Base-by-base conservation (phyloP, 2,329 filamentous ascomycete species). In the Penicillium sp. region DNA sequence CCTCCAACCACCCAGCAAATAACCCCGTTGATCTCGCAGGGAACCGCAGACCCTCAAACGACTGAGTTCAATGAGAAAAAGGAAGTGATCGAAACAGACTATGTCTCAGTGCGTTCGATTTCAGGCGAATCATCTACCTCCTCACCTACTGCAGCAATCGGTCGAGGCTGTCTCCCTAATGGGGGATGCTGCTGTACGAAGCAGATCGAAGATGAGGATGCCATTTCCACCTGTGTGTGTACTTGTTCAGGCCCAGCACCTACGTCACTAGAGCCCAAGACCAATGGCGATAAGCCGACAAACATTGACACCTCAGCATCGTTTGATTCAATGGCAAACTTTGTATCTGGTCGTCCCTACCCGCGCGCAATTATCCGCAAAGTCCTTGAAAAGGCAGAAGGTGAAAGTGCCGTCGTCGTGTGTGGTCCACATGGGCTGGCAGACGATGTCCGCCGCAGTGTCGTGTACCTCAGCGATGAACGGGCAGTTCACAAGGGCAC, bases 401-500 rank as follows among this genome's bases (percentile, higher is more conserved):
- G 85, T 2, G 85, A 88, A 68, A 84, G 78, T 29, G 83, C 80
- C 0, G 81, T 87, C 0, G 79, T 85, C 2, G 83, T 83, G 0
- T 87, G 85, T 61, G 85, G 85, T 13, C 83, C 83, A 0, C 65
- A 70, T 1, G 78, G 80, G 0, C 64, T 87, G 43, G 77, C 80
- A 3, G 74, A 78, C n/a, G 76, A 81, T 56, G 79, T 83, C 5
- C 76, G 83, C 51, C 77, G 74, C 13, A 77, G 74, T 50, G 82
- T 83, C 0, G 82, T 81, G 3, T 73, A 64, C 8, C 60, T 87
- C 39, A 84, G 82, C 58, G 84, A 88, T 65, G 85, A 87, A 67
- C 74, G 85, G 28, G 85, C 83, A 3, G 83, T 87, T 41, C 84
- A 86, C 60, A 87, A 87, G 66, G 85, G 85, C 2, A 86, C 81